Conservation (phyloP, 1,139 yeast genomes). For the Kurtzmaniella quercitrusa region DNA sequence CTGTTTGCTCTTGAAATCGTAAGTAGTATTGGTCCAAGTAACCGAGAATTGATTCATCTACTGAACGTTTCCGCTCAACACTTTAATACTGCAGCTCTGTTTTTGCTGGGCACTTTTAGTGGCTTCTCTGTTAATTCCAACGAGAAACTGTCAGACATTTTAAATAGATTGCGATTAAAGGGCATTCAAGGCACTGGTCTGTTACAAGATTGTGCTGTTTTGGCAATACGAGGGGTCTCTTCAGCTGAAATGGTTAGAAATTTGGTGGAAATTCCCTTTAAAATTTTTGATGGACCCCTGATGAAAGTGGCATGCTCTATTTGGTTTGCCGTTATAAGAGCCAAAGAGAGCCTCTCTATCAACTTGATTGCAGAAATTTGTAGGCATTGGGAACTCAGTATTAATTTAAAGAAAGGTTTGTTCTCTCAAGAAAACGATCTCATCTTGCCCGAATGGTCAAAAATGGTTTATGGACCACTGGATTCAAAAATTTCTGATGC, state of each 20-base stretch:
- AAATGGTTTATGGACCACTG: constrained; percentile 90
- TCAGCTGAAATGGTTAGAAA: constrained; percentile 52
- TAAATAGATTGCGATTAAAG: neutral
- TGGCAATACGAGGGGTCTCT: constrained; percentile 2
- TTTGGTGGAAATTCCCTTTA: constrained; percentile 70
- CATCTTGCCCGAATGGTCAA: constrained; percentile 57
- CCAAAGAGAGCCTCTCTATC: constrained; percentile 51
- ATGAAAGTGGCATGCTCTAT: constrained; percentile 67
- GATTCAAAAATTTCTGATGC: constrained; percentile 58
- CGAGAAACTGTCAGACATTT: constrained; percentile 15
- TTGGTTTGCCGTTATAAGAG: constrained; percentile 81
- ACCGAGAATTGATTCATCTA: constrained; percentile 46
- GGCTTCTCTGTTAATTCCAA: constrained; percentile 47
- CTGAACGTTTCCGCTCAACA: neutral
- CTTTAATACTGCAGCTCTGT: constrained; percentile 1
- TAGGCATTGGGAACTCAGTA: constrained; percentile 63
- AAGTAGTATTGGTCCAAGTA: constrained; percentile 61
- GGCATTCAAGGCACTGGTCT: neutral
- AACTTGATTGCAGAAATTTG: constrained; percentile 68
- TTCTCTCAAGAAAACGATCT: constrained; percentile 60
- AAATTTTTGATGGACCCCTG: constrained; percentile 52
- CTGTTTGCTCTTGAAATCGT: constrained; percentile 91
- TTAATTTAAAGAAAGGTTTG: constrained; percentile 58
- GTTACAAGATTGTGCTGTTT: constrained; percentile 1
- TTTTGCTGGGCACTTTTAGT: constrained; percentile 29